A percentile compares a stretch with the other conserved stretches of the same genome.
Evolutionary conservation across 2,329 filamentous ascomycete genomes (phyloP).

Genomic region (Epichloe bromicola): DNA sequence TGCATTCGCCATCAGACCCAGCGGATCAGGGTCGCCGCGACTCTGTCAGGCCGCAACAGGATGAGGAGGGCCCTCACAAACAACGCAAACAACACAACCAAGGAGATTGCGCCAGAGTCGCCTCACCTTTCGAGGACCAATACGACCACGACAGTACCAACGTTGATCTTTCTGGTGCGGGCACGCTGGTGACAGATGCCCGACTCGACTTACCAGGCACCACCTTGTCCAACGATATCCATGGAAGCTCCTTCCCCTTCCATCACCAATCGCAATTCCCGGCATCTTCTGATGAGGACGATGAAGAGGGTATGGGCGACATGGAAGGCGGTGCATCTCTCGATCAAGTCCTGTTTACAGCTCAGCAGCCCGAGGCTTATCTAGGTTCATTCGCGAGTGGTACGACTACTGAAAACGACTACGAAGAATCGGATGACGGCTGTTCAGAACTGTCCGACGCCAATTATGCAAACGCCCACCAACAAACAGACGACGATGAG

Average conservation of each 20-base stretch:
- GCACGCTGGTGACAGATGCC: conserved; percentile 3
- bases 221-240: not conserved
- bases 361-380: not conserved
- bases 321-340: conserved; percentile 20
- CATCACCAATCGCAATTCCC: not conserved
- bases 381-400: not conserved
- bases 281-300: conserved; percentile 10
- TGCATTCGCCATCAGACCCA: conserved; percentile 1
- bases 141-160: not conserved
- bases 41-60: conserved; percentile 1
- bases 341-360: conserved; percentile 1
- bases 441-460: not conserved
- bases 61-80: not conserved
- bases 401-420: not conserved
- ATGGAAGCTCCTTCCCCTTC: not conserved
- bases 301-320: conserved; percentile 23
- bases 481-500: conserved; percentile 5
- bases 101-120: not conserved
- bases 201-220: conserved; percentile 5
- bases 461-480: conserved; percentile 3
- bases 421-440: not conserved
- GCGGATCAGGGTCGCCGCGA: conserved; percentile 1
- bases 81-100: too few species aligned
- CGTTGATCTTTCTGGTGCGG: conserved; percentile 3
- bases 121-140: conserved; percentile 1